Conservation (phyloP, 441 rosid species). For the Lagerstroemia fauriei region DNA sequence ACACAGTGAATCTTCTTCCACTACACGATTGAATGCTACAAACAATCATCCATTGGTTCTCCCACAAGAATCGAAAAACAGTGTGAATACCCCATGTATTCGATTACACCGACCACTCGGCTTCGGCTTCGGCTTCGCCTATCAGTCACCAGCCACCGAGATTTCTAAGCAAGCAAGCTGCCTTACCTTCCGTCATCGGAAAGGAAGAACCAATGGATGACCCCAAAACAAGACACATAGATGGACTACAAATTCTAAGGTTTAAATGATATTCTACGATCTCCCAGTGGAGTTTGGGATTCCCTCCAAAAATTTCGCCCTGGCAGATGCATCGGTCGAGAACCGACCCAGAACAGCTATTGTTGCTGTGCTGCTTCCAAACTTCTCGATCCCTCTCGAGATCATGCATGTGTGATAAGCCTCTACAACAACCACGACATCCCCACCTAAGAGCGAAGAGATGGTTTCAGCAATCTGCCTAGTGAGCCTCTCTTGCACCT, state of each 20-base stretch:
- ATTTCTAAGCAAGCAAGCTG: background rate
- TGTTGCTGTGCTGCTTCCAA: constrained; percentile 85
- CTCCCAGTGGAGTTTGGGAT: constrained; percentile 43
- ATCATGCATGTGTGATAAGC: constrained; percentile 93
- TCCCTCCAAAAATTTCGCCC: constrained; percentile 61
- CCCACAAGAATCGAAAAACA: background rate
- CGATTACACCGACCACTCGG: background rate
- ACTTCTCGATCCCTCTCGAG: constrained; percentile 88
- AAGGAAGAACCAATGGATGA: background rate
- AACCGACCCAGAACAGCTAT: constrained; percentile 80
- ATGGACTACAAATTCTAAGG: background rate
- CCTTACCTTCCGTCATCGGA: background rate
- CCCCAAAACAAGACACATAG: background rate
- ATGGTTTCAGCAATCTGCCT: constrained; percentile 82
- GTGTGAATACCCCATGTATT: background rate
- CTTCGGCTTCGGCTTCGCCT: background rate
- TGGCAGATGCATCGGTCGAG: constrained; percentile 55
- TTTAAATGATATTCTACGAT: constrained; percentile 5
- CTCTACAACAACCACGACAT: constrained; percentile 85
- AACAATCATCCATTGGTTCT: background rate
- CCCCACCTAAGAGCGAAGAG: constrained; percentile 66
- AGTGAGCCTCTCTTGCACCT: constrained; percentile 92
- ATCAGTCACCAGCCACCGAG: no score
- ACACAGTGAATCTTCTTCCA: background rate
- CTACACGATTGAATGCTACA: background rate